Evolutionary conservation across 495 filamentous ascomycete genomes (phyloP).

Genomic region (Sabuloglossum arenarium): DNA sequence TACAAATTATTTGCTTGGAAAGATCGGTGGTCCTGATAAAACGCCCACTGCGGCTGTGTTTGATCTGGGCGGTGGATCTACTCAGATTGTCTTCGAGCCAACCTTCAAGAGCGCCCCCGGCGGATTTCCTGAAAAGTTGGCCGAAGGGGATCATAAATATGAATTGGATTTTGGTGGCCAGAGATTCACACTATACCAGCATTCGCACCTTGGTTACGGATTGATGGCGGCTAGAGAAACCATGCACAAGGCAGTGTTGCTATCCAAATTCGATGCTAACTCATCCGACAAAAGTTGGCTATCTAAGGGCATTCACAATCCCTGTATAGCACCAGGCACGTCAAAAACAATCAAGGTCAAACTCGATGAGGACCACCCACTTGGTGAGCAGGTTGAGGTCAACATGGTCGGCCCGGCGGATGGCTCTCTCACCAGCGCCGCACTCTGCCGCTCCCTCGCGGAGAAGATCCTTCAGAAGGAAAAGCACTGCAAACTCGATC

Average conservation of each 20-base stretch:
- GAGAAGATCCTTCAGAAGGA: slow-evolving; percentile 86
- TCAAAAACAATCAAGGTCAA: slow-evolving; percentile 42
- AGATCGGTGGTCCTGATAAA: slow-evolving; percentile 83
- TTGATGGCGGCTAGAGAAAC: slow-evolving; percentile 83
- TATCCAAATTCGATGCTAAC: slow-evolving; percentile 6
- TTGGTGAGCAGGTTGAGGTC: slow-evolving; percentile 39
- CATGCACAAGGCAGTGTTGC: slow-evolving; percentile 44
- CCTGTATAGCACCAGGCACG: slow-evolving; percentile 74
- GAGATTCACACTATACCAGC: slow-evolving; percentile 87
- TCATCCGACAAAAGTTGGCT: slow-evolving; percentile 32
- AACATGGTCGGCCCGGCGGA: slow-evolving; percentile 71
- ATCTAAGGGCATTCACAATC: slow-evolving; percentile 49
- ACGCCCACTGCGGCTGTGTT: slow-evolving; percentile 84
- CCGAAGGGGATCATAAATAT: slow-evolving; percentile 92
- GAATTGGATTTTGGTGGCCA: slow-evolving; percentile 75
- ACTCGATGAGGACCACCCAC: slow-evolving; percentile 36
- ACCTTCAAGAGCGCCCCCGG: slow-evolving; percentile 50
- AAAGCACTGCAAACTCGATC: slow-evolving; percentile 54
- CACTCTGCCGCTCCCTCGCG: slow-evolving; percentile 73
- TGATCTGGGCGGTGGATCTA: slow-evolving; percentile 89
- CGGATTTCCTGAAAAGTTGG: slow-evolving; percentile 74
- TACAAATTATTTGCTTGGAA: slow-evolving; percentile 91
- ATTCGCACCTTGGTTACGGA: slow-evolving; percentile 93
- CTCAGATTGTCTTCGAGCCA: slow-evolving; percentile 94
- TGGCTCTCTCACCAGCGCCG: slow-evolving; percentile 26